Evolutionary conservation across 805 yeast species (phyloP).

Genomic region (Candida chauliodis): DNA sequence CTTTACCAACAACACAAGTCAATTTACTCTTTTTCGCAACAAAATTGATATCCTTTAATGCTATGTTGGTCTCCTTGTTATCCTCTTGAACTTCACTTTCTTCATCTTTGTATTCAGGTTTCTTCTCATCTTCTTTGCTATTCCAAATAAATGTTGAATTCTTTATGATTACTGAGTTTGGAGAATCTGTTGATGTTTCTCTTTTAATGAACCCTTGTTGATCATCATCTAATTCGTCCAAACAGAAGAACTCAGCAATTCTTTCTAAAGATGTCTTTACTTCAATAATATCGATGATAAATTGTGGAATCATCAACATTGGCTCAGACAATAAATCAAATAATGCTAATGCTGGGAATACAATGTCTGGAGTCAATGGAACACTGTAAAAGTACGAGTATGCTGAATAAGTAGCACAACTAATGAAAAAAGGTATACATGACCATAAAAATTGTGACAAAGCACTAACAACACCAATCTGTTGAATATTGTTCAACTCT

Average conservation of each 20-base stretch:
- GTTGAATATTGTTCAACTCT: slow-evolving; percentile 26
- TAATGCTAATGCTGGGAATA: slow-evolving; percentile 39
- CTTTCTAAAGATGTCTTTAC: slow-evolving; percentile 31
- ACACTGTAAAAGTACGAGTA: slow-evolving; percentile 20
- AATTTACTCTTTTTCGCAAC: slow-evolving; percentile 31
- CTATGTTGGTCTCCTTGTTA: slow-evolving; percentile 16
- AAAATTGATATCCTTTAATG: slow-evolving; percentile 30
- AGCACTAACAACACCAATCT: slow-evolving; percentile 32
- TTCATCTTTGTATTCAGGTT: slow-evolving; percentile 14
- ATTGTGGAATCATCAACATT: slow-evolving; percentile 28
- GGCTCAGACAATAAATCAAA: slow-evolving; percentile 36
- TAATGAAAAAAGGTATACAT: slow-evolving; percentile 35
- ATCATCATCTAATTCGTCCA: slow-evolving; percentile 31
- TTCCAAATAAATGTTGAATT: slow-evolving; percentile 33
- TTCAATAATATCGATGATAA: slow-evolving; percentile 26
- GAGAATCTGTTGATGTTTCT: slow-evolving; percentile 11
- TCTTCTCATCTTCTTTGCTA: slow-evolving; percentile 22
- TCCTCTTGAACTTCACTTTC: slow-evolving; percentile 18
- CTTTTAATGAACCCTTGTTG: slow-evolving; percentile 17
- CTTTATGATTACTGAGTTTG: slow-evolving; percentile 20
- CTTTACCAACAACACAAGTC: slow-evolving; percentile 41
- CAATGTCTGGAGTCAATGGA: slow-evolving; percentile 32
- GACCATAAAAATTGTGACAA: slow-evolving; percentile 32
- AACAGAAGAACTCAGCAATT: slow-evolving; percentile 27
- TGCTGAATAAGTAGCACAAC: slow-evolving; percentile 29